phyloP scores from a whole-genome alignment of 352 stramenopile species.

The Blastocystis sp. region DNA sequence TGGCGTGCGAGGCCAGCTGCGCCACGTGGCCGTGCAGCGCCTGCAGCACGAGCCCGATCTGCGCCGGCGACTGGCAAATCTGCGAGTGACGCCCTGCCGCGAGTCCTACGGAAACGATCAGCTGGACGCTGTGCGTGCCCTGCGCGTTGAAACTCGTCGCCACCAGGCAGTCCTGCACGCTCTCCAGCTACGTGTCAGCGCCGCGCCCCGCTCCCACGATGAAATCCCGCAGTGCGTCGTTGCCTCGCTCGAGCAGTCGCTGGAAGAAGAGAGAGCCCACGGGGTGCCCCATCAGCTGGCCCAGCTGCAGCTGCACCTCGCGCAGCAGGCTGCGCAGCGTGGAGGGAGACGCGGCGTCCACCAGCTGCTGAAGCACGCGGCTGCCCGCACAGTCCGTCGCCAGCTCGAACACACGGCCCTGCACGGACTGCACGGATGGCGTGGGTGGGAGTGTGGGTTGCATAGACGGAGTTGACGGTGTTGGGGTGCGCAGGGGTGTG shows the following conservation, averaged over 20 bases:
- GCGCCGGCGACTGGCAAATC: constrained; percentile 10
- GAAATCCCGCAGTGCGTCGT: constrained; percentile 81
- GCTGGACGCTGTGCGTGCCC: constrained; percentile 93
- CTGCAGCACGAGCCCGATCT: constrained; percentile 85
- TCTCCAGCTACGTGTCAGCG: not conserved
- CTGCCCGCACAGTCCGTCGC: constrained; percentile 93
- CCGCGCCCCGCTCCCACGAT: constrained; percentile 75
- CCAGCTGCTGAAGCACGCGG: constrained; percentile 88
- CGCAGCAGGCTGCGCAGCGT: constrained; percentile 88
- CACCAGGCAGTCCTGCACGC: constrained; percentile 79
- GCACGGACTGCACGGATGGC: not conserved
- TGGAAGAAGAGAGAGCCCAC: constrained; percentile 98
- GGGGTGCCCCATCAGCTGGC: constrained; percentile 93
- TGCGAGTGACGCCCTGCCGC: not conserved
- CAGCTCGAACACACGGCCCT: constrained; percentile 70
- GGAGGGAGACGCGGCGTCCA: constrained; percentile 85
- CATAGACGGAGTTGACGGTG: too few relatives aligned
- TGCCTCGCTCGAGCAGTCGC: constrained; percentile 91
- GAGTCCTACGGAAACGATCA: constrained; percentile 90
- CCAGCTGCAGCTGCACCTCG: constrained; percentile 88
- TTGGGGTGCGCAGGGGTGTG: too few relatives aligned
- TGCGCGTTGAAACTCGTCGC: constrained; percentile 92
- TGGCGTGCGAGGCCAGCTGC: constrained; percentile 92
- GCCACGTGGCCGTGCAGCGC: constrained; percentile 86
- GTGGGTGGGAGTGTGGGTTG: too few relatives aligned